Evolutionary conservation across 805 yeast species (phyloP).

Genomic region (Spathaspora girioi): DNA sequence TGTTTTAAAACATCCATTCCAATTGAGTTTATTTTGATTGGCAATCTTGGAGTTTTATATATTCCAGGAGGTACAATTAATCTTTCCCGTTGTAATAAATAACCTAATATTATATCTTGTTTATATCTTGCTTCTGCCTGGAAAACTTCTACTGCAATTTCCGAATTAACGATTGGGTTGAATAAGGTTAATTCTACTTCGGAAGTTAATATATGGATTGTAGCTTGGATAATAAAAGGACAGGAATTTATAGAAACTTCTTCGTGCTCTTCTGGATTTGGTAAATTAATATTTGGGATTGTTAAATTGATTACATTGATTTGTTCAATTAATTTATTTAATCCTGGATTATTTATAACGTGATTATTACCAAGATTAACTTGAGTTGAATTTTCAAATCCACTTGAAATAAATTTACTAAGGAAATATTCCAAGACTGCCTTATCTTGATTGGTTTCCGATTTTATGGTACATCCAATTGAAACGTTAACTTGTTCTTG

Average conservation of each 20-base stretch:
- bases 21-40: constrained; percentile 42
- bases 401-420: constrained; percentile 18
- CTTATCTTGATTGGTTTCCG: constrained; percentile 5
- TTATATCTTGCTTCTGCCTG: constrained; percentile 48
- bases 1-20: constrained; percentile 48
- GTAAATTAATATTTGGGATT: constrained; percentile 23
- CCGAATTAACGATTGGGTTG: constrained; percentile 53
- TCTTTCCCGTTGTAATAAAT: constrained; percentile 36
- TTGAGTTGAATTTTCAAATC: constrained; percentile 12
- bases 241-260: constrained; percentile 6
- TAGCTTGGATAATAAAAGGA: constrained; percentile 47
- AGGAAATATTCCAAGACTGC: constrained; percentile 14
- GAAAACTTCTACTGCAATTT: constrained; percentile 36
- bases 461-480: constrained; percentile 1
- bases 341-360: constrained; percentile 11
- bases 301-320: constrained; percentile 19
- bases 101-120: constrained; percentile 45
- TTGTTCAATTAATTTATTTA: constrained; percentile 13
- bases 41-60: constrained; percentile 46
- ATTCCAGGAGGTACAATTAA: constrained; percentile 51
- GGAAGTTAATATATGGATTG: constrained; percentile 52
- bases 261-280: constrained; percentile 20
- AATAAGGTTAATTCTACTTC: constrained; percentile 51
- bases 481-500: constrained; percentile 10
- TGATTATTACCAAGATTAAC: constrained; percentile 24